These are phyloP conservation scores for Rhizopogon vulgaris DNA, from an alignment of 768 basidiomycete species.

Conservation along the genomic window DNA sequence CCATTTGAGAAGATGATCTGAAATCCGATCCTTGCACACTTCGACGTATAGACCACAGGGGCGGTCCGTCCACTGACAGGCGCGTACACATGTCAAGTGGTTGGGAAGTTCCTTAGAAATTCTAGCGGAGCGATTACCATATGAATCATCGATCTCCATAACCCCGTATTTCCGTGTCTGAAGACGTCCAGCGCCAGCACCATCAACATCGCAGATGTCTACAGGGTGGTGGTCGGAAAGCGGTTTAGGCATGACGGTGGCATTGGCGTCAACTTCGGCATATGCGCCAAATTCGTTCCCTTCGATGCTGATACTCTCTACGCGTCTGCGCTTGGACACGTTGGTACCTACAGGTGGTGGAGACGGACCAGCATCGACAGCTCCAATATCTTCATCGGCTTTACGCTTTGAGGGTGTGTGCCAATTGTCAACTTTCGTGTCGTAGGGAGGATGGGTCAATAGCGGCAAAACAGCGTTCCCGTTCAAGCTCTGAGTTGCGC, in stretches of 20 bases:
- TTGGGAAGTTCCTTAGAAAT: not conserved
- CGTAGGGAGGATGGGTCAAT: not conserved
- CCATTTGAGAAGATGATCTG: not conserved
- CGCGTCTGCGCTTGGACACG: not conserved
- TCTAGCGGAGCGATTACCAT: not conserved
- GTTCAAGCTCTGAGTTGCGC: not conserved
- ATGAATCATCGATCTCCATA: not conserved
- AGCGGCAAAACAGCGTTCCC: no score
- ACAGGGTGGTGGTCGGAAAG: not conserved
- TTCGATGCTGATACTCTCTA: not conserved
- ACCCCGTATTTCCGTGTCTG: not conserved
- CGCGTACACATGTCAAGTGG: not conserved
- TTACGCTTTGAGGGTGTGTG: not conserved
- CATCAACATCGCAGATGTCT: not conserved
- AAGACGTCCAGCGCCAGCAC: not conserved
- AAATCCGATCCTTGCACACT: not conserved
- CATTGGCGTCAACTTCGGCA: not conserved
- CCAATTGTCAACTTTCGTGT: not conserved
- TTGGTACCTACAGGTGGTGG: no score
- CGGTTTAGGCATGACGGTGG: not conserved
- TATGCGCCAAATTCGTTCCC: not conserved
- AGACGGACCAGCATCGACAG: not conserved
- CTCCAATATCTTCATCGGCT: not conserved
- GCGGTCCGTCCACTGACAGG: not conserved
- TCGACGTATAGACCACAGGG: not conserved